A percentile compares a stretch with the other conserved stretches of the same genome.
phyloP scores from a whole-genome alignment of 495 filamentous ascomycete genomes.

The Penicillium riverlandense region DNA sequence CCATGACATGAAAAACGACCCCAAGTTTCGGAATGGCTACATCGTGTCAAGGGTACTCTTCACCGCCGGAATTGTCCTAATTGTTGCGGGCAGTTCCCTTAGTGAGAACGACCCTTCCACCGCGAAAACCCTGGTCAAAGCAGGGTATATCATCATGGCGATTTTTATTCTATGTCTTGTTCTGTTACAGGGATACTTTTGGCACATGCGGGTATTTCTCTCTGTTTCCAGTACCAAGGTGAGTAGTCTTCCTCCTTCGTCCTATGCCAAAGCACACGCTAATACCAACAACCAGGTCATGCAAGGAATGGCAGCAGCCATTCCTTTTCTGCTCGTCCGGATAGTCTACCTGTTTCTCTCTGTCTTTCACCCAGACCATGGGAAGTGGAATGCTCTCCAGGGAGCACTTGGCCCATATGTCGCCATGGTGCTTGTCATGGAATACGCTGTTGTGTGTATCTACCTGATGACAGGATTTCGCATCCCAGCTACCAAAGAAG shows the following conservation, averaged over 20 bases:
- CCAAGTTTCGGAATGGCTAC: slow-evolving; percentile 4
- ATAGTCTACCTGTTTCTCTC: slow-evolving; percentile 21
- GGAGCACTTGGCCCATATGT: slow-evolving; percentile 19
- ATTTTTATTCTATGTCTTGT: slow-evolving; percentile 16
- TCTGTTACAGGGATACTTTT: slow-evolving; percentile 16
- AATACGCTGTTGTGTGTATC: slow-evolving; percentile 20
- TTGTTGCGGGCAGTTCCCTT: slow-evolving; percentile 16
- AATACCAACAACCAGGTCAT: slow-evolving; percentile 2
- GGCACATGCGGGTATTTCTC: slow-evolving; percentile 3
- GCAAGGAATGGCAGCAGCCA: slow-evolving; percentile 12
- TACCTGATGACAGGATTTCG: slow-evolving; percentile 19
- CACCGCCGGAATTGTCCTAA: slow-evolving; percentile 15
- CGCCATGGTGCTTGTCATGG: slow-evolving; percentile 24
- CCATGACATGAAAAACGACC: not conserved
- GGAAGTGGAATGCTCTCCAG: slow-evolving; percentile 13
- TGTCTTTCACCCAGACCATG: slow-evolving; percentile 8
- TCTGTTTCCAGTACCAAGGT: slow-evolving; percentile 5
- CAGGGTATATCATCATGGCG: slow-evolving; percentile 19
- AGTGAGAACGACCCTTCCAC: slow-evolving; percentile 12
- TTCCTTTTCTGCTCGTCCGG: slow-evolving; percentile 24
- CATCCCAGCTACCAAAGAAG: slow-evolving; percentile 3
- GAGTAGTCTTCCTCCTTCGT: slow-evolving; percentile 1
- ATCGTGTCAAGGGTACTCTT: slow-evolving; percentile 15
- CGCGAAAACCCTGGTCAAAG: slow-evolving; percentile 16
- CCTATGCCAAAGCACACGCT: too few species aligned